Conservation (phyloP, 257 asterid genomes). For the Solanum virginianum region DNA sequence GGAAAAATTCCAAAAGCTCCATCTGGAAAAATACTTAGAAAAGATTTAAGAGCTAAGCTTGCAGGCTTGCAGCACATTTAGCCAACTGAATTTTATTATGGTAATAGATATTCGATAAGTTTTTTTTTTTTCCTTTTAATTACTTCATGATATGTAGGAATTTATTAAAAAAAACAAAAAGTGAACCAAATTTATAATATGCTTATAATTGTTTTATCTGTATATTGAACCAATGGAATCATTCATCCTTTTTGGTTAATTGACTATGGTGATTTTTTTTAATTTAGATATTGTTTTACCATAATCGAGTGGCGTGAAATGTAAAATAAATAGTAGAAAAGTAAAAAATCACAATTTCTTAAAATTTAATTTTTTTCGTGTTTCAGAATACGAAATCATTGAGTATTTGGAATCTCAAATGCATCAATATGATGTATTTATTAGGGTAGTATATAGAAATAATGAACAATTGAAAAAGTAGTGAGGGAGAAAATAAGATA, state of each 20-base stretch:
- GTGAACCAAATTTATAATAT: background rate
- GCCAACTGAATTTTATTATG: background rate
- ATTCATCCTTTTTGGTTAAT: background rate
- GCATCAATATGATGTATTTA: too few species aligned
- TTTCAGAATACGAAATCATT: too few species aligned
- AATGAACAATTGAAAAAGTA: too few species aligned
- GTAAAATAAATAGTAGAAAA: too few species aligned
- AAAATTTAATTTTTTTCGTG: too few species aligned
- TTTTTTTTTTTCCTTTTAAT: background rate
- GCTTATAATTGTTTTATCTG: background rate
- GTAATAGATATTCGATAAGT: background rate
- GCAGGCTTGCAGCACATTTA: constrained; percentile 1
- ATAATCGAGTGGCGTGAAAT: too few species aligned
- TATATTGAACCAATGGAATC: background rate
- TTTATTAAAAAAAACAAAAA: background rate
- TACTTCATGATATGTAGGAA: background rate
- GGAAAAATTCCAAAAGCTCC: background rate
- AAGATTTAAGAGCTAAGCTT: constrained; percentile 20
- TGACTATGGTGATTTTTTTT: background rate
- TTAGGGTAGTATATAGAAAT: too few species aligned
- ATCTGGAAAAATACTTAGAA: background rate
- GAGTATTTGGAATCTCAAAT: too few species aligned
- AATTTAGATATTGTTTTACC: too few species aligned
- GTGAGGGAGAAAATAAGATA: too few species aligned
- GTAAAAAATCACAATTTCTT: too few species aligned